A percentile compares a stretch with the other conserved stretches of the same genome.
Conservation (phyloP, 192 early-diverging fungal genomes). For the Dissophora globulifera region DNA sequence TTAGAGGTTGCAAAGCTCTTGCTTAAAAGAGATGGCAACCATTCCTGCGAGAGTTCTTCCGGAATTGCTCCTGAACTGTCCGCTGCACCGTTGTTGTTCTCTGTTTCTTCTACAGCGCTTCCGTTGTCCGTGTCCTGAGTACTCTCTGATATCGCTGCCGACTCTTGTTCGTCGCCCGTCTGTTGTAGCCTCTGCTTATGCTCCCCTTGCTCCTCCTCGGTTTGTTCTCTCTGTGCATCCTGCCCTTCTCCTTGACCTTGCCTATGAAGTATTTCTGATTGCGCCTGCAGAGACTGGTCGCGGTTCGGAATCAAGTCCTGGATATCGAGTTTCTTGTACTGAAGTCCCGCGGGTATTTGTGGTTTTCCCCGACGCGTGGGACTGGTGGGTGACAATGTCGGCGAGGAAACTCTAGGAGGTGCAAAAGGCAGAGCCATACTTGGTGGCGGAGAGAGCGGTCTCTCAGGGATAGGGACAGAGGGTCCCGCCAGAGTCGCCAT, state of each 20-base stretch:
- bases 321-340: neutral
- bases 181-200: neutral
- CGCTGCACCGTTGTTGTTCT: neutral
- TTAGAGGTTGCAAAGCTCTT: conserved; percentile 16
- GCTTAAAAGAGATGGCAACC: conserved; percentile 6
- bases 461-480: neutral
- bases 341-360: neutral
- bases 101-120: neutral
- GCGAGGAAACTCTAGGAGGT: neutral
- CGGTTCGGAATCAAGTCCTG: neutral
- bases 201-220: neutral
- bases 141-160: neutral
- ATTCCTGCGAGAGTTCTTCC: neutral
- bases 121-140: neutral
- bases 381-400: neutral
- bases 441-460: conserved; percentile 15
- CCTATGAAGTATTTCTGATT: neutral
- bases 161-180: neutral
- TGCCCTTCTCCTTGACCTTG: neutral
- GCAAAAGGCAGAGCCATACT: neutral
- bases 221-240: neutral
- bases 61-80: neutral
- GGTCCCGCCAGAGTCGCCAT: neutral
- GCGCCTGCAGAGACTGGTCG: neutral
- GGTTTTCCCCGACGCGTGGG: neutral